Evolutionary conservation across 2,329 filamentous ascomycete genomes (phyloP), one percentile per base, ranked within the genome.

Genomic region (Trichoderma sp.): DNA sequence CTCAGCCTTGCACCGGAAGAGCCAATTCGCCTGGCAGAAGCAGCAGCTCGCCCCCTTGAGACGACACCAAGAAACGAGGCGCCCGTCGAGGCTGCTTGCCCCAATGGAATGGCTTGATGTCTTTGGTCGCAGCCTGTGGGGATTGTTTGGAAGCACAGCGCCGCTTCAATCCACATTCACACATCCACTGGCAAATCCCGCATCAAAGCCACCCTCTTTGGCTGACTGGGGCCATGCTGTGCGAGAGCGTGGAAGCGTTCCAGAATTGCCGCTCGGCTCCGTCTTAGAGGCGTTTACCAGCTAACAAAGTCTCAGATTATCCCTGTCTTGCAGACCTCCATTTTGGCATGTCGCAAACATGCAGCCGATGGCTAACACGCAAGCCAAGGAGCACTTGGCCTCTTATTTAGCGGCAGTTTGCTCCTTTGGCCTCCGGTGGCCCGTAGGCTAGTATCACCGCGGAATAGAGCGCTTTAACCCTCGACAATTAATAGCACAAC

Each of bases 251-350:
- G 39, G 69, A 66, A 71, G 53, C 63, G 32, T 67, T 71, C 63
- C 63, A 71, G 69, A 71, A 61, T 67, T 71, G 63, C 69, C 55
- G 36, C 36, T 34, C 26, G 50, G 39, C 36, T 36, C 43, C 39
- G 32, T 59, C 28, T 11, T 13, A 23, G 34, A 59, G 62, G 62
- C 69, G 69, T 61, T 71, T 67, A 30, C 39, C 28, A 53, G 30
- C 28, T n/a, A 64, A 64, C 47, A 64, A 6, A 9, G 39, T 64
- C 62, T 64, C 39, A 64, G 62, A 50, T 50, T 50, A 66, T 28
- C 47, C 63, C 63, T 66, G 43, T 28, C 47, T 36, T 36, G 28
- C 43, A 50, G 43, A 50, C 17, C 28, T 47, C 26, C 62, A 30
- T 50, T 15, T 64, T 50, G 23, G 63, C 47, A 66, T 55, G 63